Conservation (phyloP, 2,329 filamentous ascomycete genomes). For the Fusarium anthophilum region DNA sequence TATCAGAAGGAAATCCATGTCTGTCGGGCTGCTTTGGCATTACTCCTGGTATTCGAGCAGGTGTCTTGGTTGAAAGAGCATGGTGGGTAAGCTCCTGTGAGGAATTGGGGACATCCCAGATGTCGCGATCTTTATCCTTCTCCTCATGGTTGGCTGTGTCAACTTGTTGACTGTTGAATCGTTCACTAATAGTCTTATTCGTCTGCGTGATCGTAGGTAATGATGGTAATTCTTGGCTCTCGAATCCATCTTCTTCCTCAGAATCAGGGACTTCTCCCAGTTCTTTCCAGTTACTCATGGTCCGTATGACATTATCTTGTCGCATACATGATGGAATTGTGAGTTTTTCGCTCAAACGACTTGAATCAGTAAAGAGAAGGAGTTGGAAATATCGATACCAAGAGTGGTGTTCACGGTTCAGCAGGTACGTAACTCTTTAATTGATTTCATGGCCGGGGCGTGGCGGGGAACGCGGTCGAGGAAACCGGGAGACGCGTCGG, state of each 20-base stretch:
- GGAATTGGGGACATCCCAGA: constrained; percentile 52
- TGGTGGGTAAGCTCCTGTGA: constrained; percentile 40
- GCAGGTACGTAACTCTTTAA: constrained; percentile 24
- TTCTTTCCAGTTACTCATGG: constrained; percentile 60
- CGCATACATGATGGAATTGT: constrained; percentile 2
- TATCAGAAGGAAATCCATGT: not conserved
- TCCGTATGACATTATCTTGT: constrained; percentile 44
- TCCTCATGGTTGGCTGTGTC: not conserved
- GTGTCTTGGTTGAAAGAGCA: not conserved
- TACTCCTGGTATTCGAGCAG: constrained; percentile 4
- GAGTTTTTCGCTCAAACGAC: not conserved
- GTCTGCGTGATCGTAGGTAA: not conserved
- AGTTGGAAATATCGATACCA: constrained; percentile 12
- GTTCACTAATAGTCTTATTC: not conserved
- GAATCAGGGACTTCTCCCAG: constrained; percentile 62
- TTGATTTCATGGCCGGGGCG: constrained; percentile 23
- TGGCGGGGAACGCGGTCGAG: constrained; percentile 42
- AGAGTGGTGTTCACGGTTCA: constrained; percentile 10
- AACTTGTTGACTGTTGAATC: not conserved
- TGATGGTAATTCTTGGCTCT: constrained; percentile 46
- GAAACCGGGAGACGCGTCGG: constrained; percentile 42
- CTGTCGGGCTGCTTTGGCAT: constrained; percentile 1
- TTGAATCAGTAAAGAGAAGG: not conserved
- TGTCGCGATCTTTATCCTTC: constrained; percentile 32
- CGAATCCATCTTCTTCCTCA: constrained; percentile 58